Percentiles rank a stretch among this genome's conserved stretches.
Evolutionary conservation across 805 yeast species (phyloP).

Genomic region (Yamadazyma scolyti): DNA sequence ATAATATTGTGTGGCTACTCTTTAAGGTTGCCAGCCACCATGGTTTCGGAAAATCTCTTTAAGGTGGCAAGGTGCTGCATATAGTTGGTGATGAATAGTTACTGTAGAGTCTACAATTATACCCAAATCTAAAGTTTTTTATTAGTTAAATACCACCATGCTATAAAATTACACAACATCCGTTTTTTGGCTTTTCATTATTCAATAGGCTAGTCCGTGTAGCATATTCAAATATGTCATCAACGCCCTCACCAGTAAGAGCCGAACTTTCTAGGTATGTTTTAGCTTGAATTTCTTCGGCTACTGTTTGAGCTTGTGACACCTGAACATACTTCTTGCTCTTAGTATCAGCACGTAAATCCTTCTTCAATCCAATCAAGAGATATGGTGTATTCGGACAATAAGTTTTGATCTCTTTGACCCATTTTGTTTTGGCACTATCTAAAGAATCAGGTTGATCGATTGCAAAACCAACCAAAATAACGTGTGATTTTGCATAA

Average conservation of each 20-base stretch:
- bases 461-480: conserved; percentile 80
- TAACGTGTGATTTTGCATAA: conserved; percentile 82
- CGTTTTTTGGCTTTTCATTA: conserved; percentile 20
- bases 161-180: conserved; percentile 34
- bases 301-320: conserved; percentile 64
- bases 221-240: conserved; percentile 88
- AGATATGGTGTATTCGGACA: conserved; percentile 79
- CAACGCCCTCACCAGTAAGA: conserved; percentile 91
- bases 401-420: conserved; percentile 72
- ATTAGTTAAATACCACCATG: too few species aligned
- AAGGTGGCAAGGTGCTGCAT: too few species aligned
- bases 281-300: conserved; percentile 77
- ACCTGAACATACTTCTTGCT: conserved; percentile 47
- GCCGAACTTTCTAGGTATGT: conserved; percentile 86
- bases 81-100: too few species aligned
- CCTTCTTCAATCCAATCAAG: conserved; percentile 82
- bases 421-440: conserved; percentile 85
- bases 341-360: conserved; percentile 51
- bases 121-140: too few species aligned
- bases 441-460: conserved; percentile 81
- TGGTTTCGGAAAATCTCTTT: too few species aligned
- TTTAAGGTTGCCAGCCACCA: too few species aligned
- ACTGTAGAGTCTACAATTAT: too few species aligned
- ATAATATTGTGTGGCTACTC: too few species aligned
- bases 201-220: conserved; percentile 72